Base-by-base conservation (phyloP, 768 basidiomycete species). In the Leccinum aurantiacum region DNA sequence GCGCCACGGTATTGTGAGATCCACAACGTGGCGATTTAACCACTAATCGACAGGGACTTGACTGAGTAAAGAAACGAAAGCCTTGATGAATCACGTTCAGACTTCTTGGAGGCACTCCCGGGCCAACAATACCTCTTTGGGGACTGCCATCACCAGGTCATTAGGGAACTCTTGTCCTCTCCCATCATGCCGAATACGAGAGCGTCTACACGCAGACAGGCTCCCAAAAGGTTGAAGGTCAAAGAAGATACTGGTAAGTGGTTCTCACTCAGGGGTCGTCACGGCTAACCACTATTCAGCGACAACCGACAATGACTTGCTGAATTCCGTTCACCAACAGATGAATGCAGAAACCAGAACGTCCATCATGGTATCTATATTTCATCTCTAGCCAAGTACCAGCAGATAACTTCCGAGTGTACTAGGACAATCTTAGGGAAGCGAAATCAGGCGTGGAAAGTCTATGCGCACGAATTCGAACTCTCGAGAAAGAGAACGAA, bases 21-120 rank as follows among this genome's bases (percentile, higher is more conserved):
- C 74, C 74, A 75, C 74, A 76, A 75, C 74, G 73, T 75, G 75
- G 67, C 66, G 74, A 75, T 75, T 76, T 75, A 73, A 76, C 74
- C 74, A 75, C 74, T 76, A 75, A 75, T 75, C 75, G 75, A 75
- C 74, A 75, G 63, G 74, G 75, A 76, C 75, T 64, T 65, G 29
- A 31, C 29, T 31, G 33, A 33, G 33, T 33, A 11, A 1, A 3
- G 11, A 33, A 13, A 13, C 33, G 33, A 33, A 33, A 33, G 33
- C 33, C 33, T 13, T 4, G 13, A 5, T 33, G 33, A 33, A 33
- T 33, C 37, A 38, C 37, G 15, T 17, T 8, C 7, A 38, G 10
- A 31, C 31, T 31, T 31, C 29, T 29, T 9, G 2, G 8, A 29
- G 27, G 2, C 27, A 29, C 2, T 29, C 29, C 2, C 29, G 29